Evolutionary conservation across 169 alveolate genomes (phyloP).

Genomic region (Cyclospora cayetanensis): DNA sequence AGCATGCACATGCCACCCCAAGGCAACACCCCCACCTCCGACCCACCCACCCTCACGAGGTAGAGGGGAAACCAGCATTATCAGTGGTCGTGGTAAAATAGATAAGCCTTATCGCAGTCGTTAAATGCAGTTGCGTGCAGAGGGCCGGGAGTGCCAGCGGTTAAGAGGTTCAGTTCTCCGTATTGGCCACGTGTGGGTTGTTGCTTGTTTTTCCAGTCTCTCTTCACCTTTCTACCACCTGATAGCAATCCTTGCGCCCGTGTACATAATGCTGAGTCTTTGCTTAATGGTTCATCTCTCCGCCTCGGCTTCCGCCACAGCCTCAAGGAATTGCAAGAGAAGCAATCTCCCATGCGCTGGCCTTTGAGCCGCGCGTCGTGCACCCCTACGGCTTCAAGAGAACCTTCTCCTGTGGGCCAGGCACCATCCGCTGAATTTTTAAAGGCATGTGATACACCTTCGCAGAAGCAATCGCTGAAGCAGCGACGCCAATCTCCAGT

Average conservation of each 20-base stretch:
- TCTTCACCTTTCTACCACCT: constrained; percentile 63
- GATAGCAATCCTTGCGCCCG: constrained; percentile 1
- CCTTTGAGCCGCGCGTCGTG: constrained; percentile 30
- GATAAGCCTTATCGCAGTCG: too few relatives aligned
- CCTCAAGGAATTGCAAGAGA: constrained; percentile 56
- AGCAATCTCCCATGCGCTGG: constrained; percentile 56
- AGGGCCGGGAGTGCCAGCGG: too few relatives aligned
- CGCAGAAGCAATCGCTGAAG: neutral
- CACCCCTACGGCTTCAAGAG: constrained; percentile 41
- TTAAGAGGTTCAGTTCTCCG: too few relatives aligned
- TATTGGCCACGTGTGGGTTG: too few relatives aligned
- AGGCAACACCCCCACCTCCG: too few relatives aligned
- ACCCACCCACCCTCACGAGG: too few relatives aligned
- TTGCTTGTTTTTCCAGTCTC: constrained; percentile 22
- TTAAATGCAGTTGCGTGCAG: too few relatives aligned
- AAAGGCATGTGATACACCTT: neutral
- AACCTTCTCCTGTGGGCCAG: constrained; percentile 26
- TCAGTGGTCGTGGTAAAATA: too few relatives aligned
- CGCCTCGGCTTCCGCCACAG: constrained; percentile 61
- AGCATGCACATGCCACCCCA: neutral
- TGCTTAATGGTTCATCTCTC: constrained; percentile 47
- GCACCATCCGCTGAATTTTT: neutral
- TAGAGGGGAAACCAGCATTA: too few relatives aligned
- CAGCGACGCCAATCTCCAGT: constrained; percentile 12
- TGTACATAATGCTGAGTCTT: neutral